Conservation (phyloP, 2,329 filamentous ascomycete genomes). For the Cadophora sp. region DNA sequence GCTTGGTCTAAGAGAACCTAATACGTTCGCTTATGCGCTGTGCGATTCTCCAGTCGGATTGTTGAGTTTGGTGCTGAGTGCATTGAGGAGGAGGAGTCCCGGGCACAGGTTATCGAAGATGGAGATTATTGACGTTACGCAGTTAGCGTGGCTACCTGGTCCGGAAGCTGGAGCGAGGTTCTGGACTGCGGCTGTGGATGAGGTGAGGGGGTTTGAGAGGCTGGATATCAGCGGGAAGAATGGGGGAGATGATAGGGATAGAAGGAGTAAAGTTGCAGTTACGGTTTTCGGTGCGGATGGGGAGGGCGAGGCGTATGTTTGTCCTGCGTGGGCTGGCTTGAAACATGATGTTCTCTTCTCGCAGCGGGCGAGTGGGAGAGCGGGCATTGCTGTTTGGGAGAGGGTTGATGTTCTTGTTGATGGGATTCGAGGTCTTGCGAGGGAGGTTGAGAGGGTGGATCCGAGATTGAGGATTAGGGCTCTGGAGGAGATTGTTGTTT, state of each 20-base stretch:
- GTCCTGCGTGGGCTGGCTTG: slow-evolving; percentile 38
- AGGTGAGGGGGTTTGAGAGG: slow-evolving; percentile 28
- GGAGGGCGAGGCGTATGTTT: slow-evolving; percentile 29
- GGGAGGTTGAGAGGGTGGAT: slow-evolving; percentile 32
- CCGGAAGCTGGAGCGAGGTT: slow-evolving; percentile 66
- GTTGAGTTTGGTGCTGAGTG: slow-evolving; percentile 59
- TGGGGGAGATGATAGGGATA: background rate
- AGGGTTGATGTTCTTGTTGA: slow-evolving; percentile 36
- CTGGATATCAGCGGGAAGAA: background rate
- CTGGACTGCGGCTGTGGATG: slow-evolving; percentile 50
- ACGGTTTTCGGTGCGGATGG: slow-evolving; percentile 39
- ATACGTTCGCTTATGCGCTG: slow-evolving; percentile 63
- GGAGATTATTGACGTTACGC: slow-evolving; percentile 66
- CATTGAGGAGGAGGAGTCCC: slow-evolving; percentile 52
- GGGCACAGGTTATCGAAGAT: slow-evolving; percentile 52
- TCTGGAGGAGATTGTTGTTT: slow-evolving; percentile 36
- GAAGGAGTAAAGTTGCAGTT: slow-evolving; percentile 32
- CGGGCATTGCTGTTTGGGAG: slow-evolving; percentile 38
- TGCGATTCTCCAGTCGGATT: slow-evolving; percentile 67
- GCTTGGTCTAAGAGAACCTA: slow-evolving; percentile 39
- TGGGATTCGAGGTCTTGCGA: slow-evolving; percentile 38
- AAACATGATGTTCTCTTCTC: slow-evolving; percentile 38
- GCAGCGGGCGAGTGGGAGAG: slow-evolving; percentile 35
- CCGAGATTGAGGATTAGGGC: slow-evolving; percentile 28
- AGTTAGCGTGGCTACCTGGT: slow-evolving; percentile 70